phyloP scores from a whole-genome alignment of 1,139 yeast species.

The Cylindricascospora bacillispora region DNA sequence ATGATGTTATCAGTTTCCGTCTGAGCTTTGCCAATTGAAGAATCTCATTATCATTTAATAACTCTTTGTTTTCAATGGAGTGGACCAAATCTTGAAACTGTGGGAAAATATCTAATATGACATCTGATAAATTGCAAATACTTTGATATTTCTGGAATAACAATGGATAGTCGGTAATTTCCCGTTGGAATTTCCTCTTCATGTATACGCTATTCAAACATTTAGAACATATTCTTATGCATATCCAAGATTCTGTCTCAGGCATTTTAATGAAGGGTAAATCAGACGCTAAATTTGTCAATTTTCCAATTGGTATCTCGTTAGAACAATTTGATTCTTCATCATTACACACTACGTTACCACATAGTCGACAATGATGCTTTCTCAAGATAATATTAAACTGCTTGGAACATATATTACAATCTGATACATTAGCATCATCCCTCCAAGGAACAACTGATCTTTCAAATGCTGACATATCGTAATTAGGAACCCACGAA shows the following conservation, averaged over 20 bases:
- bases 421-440: conserved; percentile 38
- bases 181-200: conserved; percentile 39
- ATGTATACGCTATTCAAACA: conserved; percentile 56
- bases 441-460: conserved; percentile 59
- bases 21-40: conserved; percentile 31
- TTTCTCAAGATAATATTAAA: conserved; percentile 54
- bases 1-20: conserved; percentile 31
- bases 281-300: conserved; percentile 19
- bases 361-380: conserved; percentile 86
- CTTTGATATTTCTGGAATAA: conserved; percentile 25
- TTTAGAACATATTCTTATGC: conserved; percentile 50
- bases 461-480: conserved; percentile 33
- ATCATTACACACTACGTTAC: conserved; percentile 69
- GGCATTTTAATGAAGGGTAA: conserved; percentile 19
- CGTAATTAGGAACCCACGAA: conserved; percentile 15
- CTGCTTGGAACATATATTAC: conserved; percentile 48
- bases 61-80: conserved; percentile 19
- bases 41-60: conserved; percentile 24
- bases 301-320: conserved; percentile 46
- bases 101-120: conserved; percentile 31
- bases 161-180: conserved; percentile 19
- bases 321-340: conserved; percentile 51
- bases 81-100: conserved; percentile 29
- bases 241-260: no score
- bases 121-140: conserved; percentile 26